Evolutionary conservation across 2,329 filamentous ascomycete species (phyloP).

Genomic region (Ophiostoma sp.): DNA sequence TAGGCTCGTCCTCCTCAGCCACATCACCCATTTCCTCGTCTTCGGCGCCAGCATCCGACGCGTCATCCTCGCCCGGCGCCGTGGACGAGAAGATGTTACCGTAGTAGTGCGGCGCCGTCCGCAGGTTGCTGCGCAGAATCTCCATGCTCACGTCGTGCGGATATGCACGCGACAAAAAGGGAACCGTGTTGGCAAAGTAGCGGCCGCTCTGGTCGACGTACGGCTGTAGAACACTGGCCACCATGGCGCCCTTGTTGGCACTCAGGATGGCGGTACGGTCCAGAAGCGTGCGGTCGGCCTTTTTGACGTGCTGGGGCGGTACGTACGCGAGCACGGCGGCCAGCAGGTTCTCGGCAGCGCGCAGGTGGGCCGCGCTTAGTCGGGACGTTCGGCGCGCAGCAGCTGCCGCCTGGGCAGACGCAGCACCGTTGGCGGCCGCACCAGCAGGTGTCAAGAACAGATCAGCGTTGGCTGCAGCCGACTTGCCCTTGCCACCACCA

Average conservation of each 20-base stretch:
- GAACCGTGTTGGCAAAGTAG: constrained; percentile 72
- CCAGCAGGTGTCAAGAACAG: constrained; percentile 57
- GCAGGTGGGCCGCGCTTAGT: constrained; percentile 49
- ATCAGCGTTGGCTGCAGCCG: constrained; percentile 64
- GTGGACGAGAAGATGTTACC: constrained; percentile 34
- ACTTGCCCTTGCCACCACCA: constrained; percentile 36
- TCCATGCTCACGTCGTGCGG: constrained; percentile 67
- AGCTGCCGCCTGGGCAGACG: constrained; percentile 13
- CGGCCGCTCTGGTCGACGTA: constrained; percentile 63
- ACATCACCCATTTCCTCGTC: constrained; percentile 39
- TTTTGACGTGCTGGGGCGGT: constrained; percentile 66
- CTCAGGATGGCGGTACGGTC: constrained; percentile 79
- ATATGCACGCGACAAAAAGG: constrained; percentile 70
- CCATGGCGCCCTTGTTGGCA: constrained; percentile 68
- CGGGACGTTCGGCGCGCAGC: constrained; percentile 33
- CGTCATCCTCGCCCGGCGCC: constrained; percentile 19
- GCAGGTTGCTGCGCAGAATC: constrained; percentile 63
- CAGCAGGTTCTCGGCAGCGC: constrained; percentile 63
- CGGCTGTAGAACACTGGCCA: constrained; percentile 81
- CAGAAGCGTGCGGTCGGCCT: constrained; percentile 69
- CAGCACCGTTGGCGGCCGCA: constrained; percentile 24
- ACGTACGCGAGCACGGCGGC: constrained; percentile 61
- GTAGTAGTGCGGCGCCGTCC: constrained; percentile 39
- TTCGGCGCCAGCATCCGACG: constrained; percentile 52
- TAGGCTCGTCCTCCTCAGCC: constrained; percentile 40